A percentile compares a stretch with the other conserved stretches of the same genome.
phyloP scores from a whole-genome alignment of 2,329 filamentous ascomycete genomes.

The Fusarium sp. region DNA sequence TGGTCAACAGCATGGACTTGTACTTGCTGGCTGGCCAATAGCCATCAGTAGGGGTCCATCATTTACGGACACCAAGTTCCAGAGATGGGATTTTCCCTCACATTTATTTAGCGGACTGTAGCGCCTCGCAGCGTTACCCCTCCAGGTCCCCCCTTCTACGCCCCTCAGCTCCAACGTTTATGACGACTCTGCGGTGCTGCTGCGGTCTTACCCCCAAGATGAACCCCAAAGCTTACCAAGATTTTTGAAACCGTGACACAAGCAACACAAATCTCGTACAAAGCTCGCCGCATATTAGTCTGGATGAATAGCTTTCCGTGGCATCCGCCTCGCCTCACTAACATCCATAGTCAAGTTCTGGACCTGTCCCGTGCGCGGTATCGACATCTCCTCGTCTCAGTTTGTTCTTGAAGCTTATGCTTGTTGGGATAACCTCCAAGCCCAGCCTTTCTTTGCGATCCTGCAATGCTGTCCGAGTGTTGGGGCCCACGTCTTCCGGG shows the following conservation, averaged over 20 bases:
- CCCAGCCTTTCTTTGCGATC: slow-evolving; percentile 13
- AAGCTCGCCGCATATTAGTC: slow-evolving; percentile 30
- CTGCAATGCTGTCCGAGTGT: slow-evolving; percentile 36
- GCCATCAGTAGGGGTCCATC: slow-evolving; percentile 34
- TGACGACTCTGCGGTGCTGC: slow-evolving; percentile 40
- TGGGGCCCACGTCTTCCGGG: slow-evolving; percentile 38
- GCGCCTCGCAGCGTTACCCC: slow-evolving; percentile 26
- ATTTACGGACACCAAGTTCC: slow-evolving; percentile 45
- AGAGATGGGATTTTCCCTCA: slow-evolving; percentile 32
- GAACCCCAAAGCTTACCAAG: slow-evolving; percentile 41
- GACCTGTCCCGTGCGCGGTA: slow-evolving; percentile 6
- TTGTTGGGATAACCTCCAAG: slow-evolving; percentile 35
- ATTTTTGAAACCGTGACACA: slow-evolving; percentile 42
- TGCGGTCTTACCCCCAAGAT: slow-evolving; percentile 40
- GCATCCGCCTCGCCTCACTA: slow-evolving; percentile 18
- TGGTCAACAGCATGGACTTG: slow-evolving; percentile 1
- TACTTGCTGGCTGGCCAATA: slow-evolving; percentile 17
- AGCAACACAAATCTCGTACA: slow-evolving; percentile 43
- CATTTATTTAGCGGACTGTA: slow-evolving; percentile 19
- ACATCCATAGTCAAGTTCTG: slow-evolving; percentile 6
- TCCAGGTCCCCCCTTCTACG: slow-evolving; percentile 31
- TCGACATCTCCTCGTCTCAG: slow-evolving; percentile 13
- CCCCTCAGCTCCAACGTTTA: slow-evolving; percentile 41
- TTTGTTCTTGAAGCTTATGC: slow-evolving; percentile 8
- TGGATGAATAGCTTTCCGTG: slow-evolving; percentile 9